These are phyloP conservation scores for Yamadazyma atlantica DNA, from an alignment of 1,139 yeast species.

Conservation along the genomic window DNA sequence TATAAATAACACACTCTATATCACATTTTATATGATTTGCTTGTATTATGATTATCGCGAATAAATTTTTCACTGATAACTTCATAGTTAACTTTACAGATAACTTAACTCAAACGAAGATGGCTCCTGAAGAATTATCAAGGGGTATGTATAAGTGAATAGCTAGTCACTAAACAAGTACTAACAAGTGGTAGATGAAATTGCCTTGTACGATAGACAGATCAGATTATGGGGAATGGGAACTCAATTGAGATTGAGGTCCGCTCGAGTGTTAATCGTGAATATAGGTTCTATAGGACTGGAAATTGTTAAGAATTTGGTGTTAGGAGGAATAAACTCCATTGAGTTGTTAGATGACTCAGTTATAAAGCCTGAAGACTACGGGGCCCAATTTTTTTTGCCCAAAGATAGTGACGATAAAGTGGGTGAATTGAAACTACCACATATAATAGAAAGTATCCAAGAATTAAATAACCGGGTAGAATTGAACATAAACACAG, in stretches of 20 bases:
- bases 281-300: constrained; percentile 73
- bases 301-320: constrained; percentile 81
- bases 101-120: too few species aligned
- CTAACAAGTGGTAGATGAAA: constrained; percentile 55
- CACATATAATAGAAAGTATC: constrained; percentile 54
- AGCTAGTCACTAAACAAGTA: not conserved
- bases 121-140: constrained; percentile 12
- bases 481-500: constrained; percentile 42
- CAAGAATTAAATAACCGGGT: constrained; percentile 81
- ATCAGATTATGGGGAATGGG: constrained; percentile 96
- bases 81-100: not conserved
- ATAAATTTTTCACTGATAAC: not conserved
- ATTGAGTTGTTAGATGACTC: constrained; percentile 68
- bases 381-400: constrained; percentile 79
- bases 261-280: constrained; percentile 67
- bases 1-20: too few species aligned
- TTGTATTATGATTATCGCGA: too few species aligned
- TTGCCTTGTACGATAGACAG: constrained; percentile 92
- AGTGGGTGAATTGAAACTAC: constrained; percentile 54
- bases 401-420: constrained; percentile 44
- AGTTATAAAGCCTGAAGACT: constrained; percentile 57
- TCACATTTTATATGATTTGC: too few species aligned
- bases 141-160: constrained; percentile 14
- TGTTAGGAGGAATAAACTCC: constrained; percentile 84
- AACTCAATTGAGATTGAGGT: constrained; percentile 79